phyloP scores from a whole-genome alignment of 805 yeast genomes.

The Starmerella roubikii region DNA sequence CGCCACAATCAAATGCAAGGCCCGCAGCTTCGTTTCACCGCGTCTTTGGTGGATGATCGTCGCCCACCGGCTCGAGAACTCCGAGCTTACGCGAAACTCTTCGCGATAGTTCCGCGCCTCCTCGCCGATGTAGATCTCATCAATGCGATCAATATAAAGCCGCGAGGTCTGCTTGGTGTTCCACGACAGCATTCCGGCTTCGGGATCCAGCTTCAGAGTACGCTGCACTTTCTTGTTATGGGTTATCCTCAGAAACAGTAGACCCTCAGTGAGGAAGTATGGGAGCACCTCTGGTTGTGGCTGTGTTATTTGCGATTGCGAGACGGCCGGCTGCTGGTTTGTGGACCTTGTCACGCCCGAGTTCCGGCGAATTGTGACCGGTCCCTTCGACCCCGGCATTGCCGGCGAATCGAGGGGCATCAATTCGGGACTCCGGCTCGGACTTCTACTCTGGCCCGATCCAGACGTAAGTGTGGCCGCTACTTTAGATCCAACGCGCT shows the following conservation, averaged over 20 bases:
- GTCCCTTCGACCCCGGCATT: conserved; percentile 8
- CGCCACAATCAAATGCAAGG: conserved; percentile 63
- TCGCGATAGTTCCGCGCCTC: conserved; percentile 79
- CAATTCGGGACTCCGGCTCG: not conserved
- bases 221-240: conserved; percentile 53
- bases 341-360: conserved; percentile 16
- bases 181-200: conserved; percentile 44
- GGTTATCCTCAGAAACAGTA: conserved; percentile 54
- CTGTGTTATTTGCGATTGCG: too few relatives aligned
- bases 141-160: conserved; percentile 48
- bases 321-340: too few relatives aligned
- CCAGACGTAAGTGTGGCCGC: conserved; percentile 7
- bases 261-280: conserved; percentile 30
- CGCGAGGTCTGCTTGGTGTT: conserved; percentile 34
- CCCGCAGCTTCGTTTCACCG: conserved; percentile 51
- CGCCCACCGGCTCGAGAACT: conserved; percentile 58
- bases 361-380: conserved; percentile 20
- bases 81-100: conserved; percentile 60
- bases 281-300: conserved; percentile 17
- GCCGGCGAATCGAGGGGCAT: too few relatives aligned
- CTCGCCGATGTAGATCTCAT: conserved; percentile 44
- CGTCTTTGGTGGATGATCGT: conserved; percentile 57
- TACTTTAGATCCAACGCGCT: conserved; percentile 13
- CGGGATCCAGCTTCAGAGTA: conserved; percentile 41
- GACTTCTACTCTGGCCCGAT: not conserved